Evolutionary conservation across 1,139 yeast species (phyloP).

Genomic region (Sugiyamaella grinbergsii): DNA sequence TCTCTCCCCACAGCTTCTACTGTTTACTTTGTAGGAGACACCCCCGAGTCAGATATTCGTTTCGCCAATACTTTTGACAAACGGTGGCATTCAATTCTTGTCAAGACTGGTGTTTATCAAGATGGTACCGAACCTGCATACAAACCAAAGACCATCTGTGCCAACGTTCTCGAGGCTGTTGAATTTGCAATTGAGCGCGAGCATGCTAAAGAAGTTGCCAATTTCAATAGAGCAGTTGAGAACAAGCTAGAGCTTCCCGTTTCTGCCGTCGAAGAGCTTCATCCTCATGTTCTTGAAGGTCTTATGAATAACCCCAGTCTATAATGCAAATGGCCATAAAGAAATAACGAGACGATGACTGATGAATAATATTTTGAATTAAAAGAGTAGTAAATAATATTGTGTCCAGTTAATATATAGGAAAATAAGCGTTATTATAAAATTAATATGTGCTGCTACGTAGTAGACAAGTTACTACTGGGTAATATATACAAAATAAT

Average conservation of each 20-base stretch:
- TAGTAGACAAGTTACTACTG: too few species aligned
- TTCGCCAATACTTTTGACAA: constrained; percentile 85
- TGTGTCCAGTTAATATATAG: too few species aligned
- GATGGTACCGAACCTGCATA: constrained; percentile 78
- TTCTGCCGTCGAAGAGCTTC: constrained; percentile 21
- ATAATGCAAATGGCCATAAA: neutral
- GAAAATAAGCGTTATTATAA: too few species aligned
- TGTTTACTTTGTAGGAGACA: constrained; percentile 86
- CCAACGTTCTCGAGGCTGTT: constrained; percentile 78
- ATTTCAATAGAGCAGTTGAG: constrained; percentile 28
- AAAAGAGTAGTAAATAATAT: neutral
- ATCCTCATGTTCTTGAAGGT: constrained; percentile 26
- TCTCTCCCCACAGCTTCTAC: constrained; percentile 79
- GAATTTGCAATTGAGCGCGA: constrained; percentile 81
- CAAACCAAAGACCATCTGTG: constrained; percentile 71
- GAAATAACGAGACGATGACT: neutral
- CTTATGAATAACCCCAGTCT: constrained; percentile 2
- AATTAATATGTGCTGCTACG: too few species aligned
- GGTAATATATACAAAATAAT: neutral
- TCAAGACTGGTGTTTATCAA: constrained; percentile 84
- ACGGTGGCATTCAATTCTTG: constrained; percentile 82
- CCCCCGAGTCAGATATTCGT: constrained; percentile 88
- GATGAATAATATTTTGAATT: neutral
- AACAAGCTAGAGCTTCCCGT: constrained; percentile 25
- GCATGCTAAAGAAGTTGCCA: constrained; percentile 62